Percentiles rank a stretch among this genome's conserved stretches.
Evolutionary conservation across 192 early-diverging fungal species (phyloP).

Genomic region (Spizellomyces punctatus): DNA sequence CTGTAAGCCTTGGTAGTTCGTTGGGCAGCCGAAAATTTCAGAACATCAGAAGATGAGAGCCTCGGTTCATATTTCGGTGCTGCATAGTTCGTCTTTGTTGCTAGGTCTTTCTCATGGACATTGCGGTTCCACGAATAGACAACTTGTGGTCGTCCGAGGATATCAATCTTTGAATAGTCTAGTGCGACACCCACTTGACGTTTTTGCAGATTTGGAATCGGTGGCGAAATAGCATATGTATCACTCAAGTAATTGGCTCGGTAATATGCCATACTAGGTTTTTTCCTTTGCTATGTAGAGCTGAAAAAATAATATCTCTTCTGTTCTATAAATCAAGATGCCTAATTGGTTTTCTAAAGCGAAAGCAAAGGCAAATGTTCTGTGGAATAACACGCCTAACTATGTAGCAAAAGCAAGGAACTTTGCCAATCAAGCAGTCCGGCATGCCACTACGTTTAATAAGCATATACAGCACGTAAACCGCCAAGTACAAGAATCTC

Average conservation of each 20-base stretch:
- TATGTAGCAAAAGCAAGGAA: background rate
- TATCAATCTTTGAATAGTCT: slow-evolving; percentile 18
- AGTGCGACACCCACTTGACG: background rate
- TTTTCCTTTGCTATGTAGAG: background rate
- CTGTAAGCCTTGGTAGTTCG: slow-evolving; percentile 14
- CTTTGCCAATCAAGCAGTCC: background rate
- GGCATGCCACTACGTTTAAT: background rate
- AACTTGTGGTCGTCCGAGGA: background rate
- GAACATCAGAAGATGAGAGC: background rate
- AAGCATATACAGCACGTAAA: background rate
- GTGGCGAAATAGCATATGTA: background rate
- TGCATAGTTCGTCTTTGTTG: background rate
- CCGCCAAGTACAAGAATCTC: background rate
- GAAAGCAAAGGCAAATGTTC: background rate
- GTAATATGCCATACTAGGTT: slow-evolving; percentile 16
- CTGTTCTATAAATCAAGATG: slow-evolving; percentile 7
- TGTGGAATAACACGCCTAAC: slow-evolving; percentile 4
- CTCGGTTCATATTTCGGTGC: background rate
- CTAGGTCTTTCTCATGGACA: slow-evolving; percentile 13
- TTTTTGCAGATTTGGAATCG: slow-evolving; percentile 12
- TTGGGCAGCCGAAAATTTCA: background rate
- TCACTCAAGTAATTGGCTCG: slow-evolving; percentile 7
- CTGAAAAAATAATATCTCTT: slow-evolving; percentile 4
- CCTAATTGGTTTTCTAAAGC: background rate
- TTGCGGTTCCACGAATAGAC: slow-evolving; percentile 17